Evolutionary conservation across 139 green algal species (phyloP), one percentile per base, ranked within the genome.

Genomic region (Coelastrella sp.): DNA sequence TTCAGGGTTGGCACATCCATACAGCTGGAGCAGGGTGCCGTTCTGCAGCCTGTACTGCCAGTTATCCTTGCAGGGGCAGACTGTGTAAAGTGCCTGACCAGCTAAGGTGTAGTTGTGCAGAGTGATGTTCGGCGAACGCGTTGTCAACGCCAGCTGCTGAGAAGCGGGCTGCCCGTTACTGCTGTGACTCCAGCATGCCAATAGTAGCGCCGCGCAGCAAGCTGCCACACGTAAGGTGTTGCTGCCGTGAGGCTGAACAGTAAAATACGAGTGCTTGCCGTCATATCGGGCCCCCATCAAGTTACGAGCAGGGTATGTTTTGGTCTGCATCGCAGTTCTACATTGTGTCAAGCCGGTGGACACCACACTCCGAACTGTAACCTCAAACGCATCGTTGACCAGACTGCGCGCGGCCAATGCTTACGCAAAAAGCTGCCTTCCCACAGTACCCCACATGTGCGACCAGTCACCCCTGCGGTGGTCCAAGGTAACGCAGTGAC

Each of bases 1-100:
- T 6, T 45, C 37, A 53, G 67, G 67, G 67, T 75, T 75, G 67
- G 67, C 67, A 75, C 67, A 75, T 11, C 67, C 67, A n/a, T 35
- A 75, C 67, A 75, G 67, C 37, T 51, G 21, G 19, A 75, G 35
- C 40, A 75, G 15, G 9, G 67, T 75, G 19, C 67, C 41, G 4
- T 75, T 75, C 15, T 43, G 35, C 35, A 53, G 35, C 17, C 19
- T 75, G 67, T 37, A 75, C 67, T 75, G 67, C 67, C 67, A 75
- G 25, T 37, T 43, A 0, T 37, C 21, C 13, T 75, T 43, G 67
- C 67, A 75, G 67, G 67, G 67, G 15, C 67, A 75, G 9, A 45
- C 67, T 53, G 67, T 75, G 67, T 75, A 75, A 5, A 75, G 35
- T 23, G 3, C 51, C 41, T 75, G 67, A 7, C 67, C 67, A 19